Evolutionary conservation across 2,329 filamentous ascomycete genomes (phyloP).

Genomic region (Metarhizium humberi): DNA sequence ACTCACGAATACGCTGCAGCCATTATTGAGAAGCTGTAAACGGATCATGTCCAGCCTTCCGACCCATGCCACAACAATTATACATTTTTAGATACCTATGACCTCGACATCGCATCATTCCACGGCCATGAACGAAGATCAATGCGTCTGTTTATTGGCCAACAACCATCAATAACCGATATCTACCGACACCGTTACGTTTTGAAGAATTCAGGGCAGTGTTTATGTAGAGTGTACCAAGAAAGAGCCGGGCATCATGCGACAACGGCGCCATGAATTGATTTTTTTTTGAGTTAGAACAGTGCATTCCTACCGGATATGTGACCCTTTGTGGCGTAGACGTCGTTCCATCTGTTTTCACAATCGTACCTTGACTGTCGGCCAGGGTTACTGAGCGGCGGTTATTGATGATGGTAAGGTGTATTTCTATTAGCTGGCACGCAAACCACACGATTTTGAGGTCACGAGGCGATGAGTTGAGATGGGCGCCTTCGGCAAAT

Average conservation of each 20-base stretch:
- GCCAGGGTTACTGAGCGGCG: neutral
- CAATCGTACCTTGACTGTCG: neutral
- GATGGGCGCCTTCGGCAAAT: no score
- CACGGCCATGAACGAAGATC: neutral
- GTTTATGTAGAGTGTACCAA: constrained; percentile 20
- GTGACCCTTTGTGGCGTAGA: no score
- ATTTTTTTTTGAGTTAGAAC: neutral
- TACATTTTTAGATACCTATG: constrained; percentile 3
- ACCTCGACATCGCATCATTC: neutral
- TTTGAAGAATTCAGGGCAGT: constrained; percentile 13
- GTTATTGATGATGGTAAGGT: no score
- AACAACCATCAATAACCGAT: neutral
- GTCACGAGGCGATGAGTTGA: no score
- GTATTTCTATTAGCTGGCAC: no score
- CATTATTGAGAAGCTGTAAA: constrained; percentile 66
- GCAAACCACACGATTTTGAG: no score
- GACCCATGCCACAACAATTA: neutral
- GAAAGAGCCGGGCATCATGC: constrained; percentile 14
- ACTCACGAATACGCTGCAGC: constrained; percentile 88
- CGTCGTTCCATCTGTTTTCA: no score
- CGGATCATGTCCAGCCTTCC: neutral
- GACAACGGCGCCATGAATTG: constrained; percentile 19
- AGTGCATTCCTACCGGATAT: neutral
- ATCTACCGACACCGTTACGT: constrained; percentile 4
- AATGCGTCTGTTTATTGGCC: neutral